phyloP scores from a whole-genome alignment of 73 alveolate genomes.

The Paramecium sexaurelia region DNA sequence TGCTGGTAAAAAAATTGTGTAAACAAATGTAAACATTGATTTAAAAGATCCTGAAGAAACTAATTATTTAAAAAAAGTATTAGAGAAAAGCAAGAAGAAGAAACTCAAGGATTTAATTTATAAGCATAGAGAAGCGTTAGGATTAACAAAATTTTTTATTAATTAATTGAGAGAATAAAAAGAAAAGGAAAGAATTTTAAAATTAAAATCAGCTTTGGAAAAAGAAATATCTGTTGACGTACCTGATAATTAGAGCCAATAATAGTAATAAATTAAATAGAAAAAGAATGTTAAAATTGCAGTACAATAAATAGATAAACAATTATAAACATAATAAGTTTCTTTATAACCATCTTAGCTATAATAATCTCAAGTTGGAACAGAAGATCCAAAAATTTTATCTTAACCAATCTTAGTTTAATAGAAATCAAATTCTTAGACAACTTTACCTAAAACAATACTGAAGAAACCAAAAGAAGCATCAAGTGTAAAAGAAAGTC shows the following conservation, averaged over 20 bases:
- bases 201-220: conserved; percentile 26
- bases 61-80: conserved; percentile 36
- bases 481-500: background rate
- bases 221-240: conserved; percentile 16
- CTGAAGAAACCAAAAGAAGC: background rate
- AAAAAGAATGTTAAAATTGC: conserved; percentile 12
- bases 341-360: background rate
- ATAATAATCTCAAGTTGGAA: background rate
- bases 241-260: background rate
- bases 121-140: conserved; percentile 39
- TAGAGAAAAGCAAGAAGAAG: conserved; percentile 47
- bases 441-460: background rate
- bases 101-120: conserved; percentile 36
- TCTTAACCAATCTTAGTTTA: background rate
- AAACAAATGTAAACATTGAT: background rate
- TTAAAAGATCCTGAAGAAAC: conserved; percentile 60
- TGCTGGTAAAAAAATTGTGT: conserved; percentile 46
- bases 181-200: conserved; percentile 40
- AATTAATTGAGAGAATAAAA: background rate
- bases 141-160: conserved; percentile 4
- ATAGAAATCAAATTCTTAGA: background rate
- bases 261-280: background rate
- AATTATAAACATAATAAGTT: background rate
- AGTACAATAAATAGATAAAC: background rate
- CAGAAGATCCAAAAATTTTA: background rate